Evolutionary conservation across 2,329 filamentous ascomycete species (phyloP), one percentile per base, ranked within the genome.

Genomic region (Neonectria punicea): DNA sequence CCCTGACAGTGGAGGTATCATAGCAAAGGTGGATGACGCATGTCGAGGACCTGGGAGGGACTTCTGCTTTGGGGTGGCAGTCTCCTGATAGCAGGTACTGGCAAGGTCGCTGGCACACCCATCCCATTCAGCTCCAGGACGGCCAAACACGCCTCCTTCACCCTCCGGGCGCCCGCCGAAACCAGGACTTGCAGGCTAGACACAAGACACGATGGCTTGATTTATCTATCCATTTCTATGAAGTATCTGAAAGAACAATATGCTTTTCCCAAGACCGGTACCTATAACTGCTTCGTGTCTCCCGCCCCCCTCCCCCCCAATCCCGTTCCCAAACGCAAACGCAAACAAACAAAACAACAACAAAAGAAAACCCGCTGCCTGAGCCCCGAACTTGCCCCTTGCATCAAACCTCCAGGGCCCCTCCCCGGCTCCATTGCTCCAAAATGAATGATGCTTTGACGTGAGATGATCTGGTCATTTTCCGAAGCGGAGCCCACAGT

Each of bases 401-500:
- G 32, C 49, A 51, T 34, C 30, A 51, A 32, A 32, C 16, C 16
- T 44, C 13, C 41, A 58, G 54, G 54, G 49, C 30, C 44, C 34
- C 44, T 18, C 46, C 20, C 20, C 16, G 44, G 50, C 63, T 39
- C 36, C 5, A 7, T 16, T 39, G 36, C 6, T 63, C 56, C 61
- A 64, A 60, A 64, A 65, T 69, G 66, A 63, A 69, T 73, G 67
- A 69, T 73, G 71, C 64, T 66, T 73, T 69, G 71, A 70, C 67
- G 63, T 72, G 71, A 63, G 61, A 73, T 73, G 62, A 72, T 73
- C 69, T 73, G 71, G 71, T 73, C 71, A 73, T 66, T 72, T 60
- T 73, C 64, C 20, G 34, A 64, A 58, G 63, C 64, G 66, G 57
- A 64, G 53, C 68, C 65, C 62, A 39, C 63, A 51, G 49, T 32